A percentile compares a stretch with the other conserved stretches of the same genome.
Conservation (phyloP, 1,284 basidiomycete genomes). For the Pholiota adiposa region DNA sequence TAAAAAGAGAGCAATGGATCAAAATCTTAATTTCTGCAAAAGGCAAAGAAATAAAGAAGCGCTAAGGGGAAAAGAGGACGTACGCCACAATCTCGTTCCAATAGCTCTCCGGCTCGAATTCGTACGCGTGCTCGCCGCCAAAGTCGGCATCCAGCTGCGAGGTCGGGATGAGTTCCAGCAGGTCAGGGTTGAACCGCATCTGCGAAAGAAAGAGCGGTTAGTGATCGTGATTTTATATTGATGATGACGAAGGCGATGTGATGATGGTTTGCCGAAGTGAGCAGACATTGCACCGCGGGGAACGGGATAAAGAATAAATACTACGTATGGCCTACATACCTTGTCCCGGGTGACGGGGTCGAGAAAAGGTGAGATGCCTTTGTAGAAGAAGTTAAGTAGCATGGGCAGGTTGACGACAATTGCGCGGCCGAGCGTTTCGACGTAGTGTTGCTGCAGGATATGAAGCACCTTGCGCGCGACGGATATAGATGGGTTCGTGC, state of each 20-base stretch:
- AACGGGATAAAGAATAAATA: neutral
- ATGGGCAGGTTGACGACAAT: constrained; percentile 84
- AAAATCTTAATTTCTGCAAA: constrained; percentile 6
- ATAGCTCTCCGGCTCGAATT: constrained; percentile 79
- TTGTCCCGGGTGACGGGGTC: constrained; percentile 92
- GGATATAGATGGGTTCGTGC: constrained; percentile 81
- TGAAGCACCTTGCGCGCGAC: constrained; percentile 77
- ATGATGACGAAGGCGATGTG: neutral
- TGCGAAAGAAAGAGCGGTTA: constrained; percentile 29
- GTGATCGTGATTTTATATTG: neutral
- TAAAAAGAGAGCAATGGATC: constrained; percentile 7
- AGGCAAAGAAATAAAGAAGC: constrained; percentile 2
- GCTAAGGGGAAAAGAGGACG: constrained; percentile 26
- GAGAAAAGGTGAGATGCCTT: constrained; percentile 85
- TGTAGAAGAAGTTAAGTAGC: constrained; percentile 86
- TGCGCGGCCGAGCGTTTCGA: constrained; percentile 86
- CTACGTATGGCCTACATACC: constrained; percentile 51
- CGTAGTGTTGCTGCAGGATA: constrained; percentile 92
- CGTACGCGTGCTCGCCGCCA: constrained; percentile 78
- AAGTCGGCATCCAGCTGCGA: constrained; percentile 85
- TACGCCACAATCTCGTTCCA: constrained; percentile 80
- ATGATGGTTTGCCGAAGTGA: neutral
- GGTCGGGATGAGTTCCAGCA: constrained; percentile 74
- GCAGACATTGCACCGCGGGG: neutral
- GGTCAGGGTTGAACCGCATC: constrained; percentile 89